phyloP scores from a whole-genome alignment of 1,139 yeast species.

The Taiozyma onychis region DNA sequence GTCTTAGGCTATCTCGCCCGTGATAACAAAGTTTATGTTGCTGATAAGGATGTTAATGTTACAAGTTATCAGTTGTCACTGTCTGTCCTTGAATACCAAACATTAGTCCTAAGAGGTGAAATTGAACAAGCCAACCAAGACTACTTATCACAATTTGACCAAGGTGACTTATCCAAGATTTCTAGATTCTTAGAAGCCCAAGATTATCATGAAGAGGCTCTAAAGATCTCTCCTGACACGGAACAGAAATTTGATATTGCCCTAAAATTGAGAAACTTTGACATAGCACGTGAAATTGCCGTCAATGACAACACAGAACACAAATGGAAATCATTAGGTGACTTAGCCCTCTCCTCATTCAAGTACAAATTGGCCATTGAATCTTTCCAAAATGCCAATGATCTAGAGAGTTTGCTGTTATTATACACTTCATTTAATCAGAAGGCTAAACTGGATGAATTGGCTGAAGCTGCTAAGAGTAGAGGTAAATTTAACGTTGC shows the following conservation, averaged over 20 bases:
- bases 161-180: conserved; percentile 71
- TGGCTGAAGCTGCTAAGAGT: conserved; percentile 60
- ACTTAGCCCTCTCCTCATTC: conserved; percentile 74
- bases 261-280: conserved; percentile 58
- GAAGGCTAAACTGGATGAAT: conserved; percentile 47
- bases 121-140: conserved; percentile 64
- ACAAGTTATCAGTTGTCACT: conserved; percentile 78
- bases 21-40: conserved; percentile 83
- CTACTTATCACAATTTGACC: conserved; percentile 54
- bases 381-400: conserved; percentile 76
- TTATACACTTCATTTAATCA: conserved; percentile 81
- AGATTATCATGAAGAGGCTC: conserved; percentile 79
- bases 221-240: conserved; percentile 71
- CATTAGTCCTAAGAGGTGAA: conserved; percentile 92
- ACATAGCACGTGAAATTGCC: conserved; percentile 71
- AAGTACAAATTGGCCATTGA: conserved; percentile 76
- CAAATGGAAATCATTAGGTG: conserved; percentile 93
- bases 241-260: conserved; percentile 88
- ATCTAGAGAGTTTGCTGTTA: conserved; percentile 74
- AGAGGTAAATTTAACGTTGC: conserved; percentile 86
- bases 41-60: conserved; percentile 85
- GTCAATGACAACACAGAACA: conserved; percentile 46
- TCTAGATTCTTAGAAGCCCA: conserved; percentile 93
- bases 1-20: conserved; percentile 85
- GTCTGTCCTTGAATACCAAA: conserved; percentile 89